These are phyloP conservation scores for Mucor saturninus DNA, from an alignment of 371 early-diverging fungal genomes.

Conservation along the genomic window DNA sequence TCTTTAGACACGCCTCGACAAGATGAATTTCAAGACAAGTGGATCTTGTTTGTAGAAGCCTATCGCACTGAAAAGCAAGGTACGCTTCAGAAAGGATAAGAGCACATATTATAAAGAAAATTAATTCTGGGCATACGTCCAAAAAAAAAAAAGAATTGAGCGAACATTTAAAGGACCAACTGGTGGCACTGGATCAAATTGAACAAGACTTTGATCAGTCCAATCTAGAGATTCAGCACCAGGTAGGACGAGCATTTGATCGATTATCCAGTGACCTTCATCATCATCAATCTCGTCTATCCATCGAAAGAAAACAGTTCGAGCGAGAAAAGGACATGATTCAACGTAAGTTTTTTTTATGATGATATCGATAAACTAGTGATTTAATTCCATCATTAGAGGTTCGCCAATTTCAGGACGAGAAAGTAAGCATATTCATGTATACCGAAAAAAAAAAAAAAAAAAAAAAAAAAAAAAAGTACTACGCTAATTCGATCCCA, in stretches of 20 bases:
- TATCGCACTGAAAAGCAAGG: slow-evolving; percentile 36
- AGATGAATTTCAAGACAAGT: slow-evolving; percentile 5
- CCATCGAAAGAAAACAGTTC: slow-evolving; percentile 29
- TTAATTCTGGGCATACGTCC: too few relatives aligned
- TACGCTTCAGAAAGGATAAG: not conserved
- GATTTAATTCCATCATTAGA: slow-evolving; percentile 11
- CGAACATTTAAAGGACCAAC: slow-evolving; percentile 26
- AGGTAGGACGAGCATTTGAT: slow-evolving; percentile 31
- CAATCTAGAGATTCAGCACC: slow-evolving; percentile 29
- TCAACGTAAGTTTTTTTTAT: slow-evolving; percentile 4
- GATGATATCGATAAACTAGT: too few relatives aligned
- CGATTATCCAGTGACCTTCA: slow-evolving; percentile 26
- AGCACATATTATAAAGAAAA: not conserved
- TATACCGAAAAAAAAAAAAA: not conserved
- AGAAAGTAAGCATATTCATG: slow-evolving; percentile 25
- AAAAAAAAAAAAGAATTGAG: slow-evolving; percentile 20
- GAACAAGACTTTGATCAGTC: slow-evolving; percentile 35
- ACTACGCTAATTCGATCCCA: not conserved
- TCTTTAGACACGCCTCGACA: slow-evolving; percentile 4
- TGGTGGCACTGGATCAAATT: slow-evolving; percentile 32
- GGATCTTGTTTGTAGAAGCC: slow-evolving; percentile 28
- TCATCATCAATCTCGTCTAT: slow-evolving; percentile 22
- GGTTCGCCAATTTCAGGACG: slow-evolving; percentile 33
- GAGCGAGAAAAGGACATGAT: slow-evolving; percentile 36
- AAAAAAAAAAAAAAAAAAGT: not conserved